These are phyloP conservation scores for Dictyophora rubrovolvata DNA, from an alignment of 768 basidiomycete species.

Conservation along the genomic window DNA sequence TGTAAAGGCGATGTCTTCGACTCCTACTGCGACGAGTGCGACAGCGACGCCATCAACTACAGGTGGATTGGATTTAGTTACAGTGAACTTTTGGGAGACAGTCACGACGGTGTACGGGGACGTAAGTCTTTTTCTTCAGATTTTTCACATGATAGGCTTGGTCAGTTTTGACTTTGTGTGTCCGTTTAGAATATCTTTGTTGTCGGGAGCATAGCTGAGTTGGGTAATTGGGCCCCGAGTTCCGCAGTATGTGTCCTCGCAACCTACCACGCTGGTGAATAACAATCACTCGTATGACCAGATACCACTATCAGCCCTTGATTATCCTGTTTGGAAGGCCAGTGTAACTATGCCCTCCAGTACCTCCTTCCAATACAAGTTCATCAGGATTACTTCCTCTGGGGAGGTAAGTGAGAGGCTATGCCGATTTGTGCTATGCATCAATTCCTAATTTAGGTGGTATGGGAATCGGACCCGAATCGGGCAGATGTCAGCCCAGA, in stretches of 20 bases:
- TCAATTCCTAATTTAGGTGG: constrained; percentile 25
- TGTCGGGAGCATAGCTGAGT: constrained; percentile 43
- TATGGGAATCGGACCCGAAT: constrained; percentile 57
- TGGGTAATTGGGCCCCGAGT: constrained; percentile 41
- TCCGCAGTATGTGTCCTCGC: constrained; percentile 30
- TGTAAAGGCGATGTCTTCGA: constrained; percentile 24
- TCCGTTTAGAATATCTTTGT: constrained; percentile 59
- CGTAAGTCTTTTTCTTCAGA: constrained; percentile 22
- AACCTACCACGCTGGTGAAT: not conserved
- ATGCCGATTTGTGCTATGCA: not conserved
- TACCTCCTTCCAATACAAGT: constrained; percentile 49
- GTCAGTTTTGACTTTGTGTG: too few relatives aligned
- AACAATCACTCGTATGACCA: constrained; percentile 12
- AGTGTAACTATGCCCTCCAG: constrained; percentile 39
- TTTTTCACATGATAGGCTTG: not conserved
- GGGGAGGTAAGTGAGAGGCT: constrained; percentile 31
- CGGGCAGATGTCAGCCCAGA: constrained; percentile 33
- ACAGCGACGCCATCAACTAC: not conserved
- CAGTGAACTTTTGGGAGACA: constrained; percentile 42
- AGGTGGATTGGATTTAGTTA: constrained; percentile 18
- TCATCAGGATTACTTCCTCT: constrained; percentile 43
- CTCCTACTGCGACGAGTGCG: constrained; percentile 2
- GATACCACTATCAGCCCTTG: constrained; percentile 42
- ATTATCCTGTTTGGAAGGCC: constrained; percentile 46
- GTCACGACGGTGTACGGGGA: constrained; percentile 51